Conservation (phyloP, 768 basidiomycete genomes). For the Lepiota venenata region DNA sequence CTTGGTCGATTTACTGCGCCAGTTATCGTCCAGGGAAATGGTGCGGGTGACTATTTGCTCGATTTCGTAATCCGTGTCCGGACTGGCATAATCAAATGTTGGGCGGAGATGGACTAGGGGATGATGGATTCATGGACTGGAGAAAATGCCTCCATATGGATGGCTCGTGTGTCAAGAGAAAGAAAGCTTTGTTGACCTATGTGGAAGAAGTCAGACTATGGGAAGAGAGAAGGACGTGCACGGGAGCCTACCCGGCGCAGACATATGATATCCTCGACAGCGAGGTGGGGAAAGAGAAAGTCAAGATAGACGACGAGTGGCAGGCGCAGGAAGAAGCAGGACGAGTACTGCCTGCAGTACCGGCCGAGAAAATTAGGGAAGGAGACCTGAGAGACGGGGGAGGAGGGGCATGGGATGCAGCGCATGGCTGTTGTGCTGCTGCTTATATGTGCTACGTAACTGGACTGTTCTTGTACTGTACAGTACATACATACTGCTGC, state of each 20-base stretch:
- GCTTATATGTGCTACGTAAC: too few species aligned
- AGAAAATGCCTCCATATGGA: slow-evolving; percentile 69
- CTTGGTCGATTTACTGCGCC: slow-evolving; percentile 40
- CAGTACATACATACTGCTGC: too few species aligned
- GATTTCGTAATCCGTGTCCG: slow-evolving; percentile 37
- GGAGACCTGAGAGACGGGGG: background rate
- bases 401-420: slow-evolving; percentile 1
- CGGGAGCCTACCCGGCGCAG: slow-evolving; percentile 36
- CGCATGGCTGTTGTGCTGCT: too few species aligned
- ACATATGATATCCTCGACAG: slow-evolving; percentile 43
- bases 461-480: too few species aligned
- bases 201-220: background rate
- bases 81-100: slow-evolving; percentile 41
- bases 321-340: slow-evolving; percentile 24
- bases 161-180: slow-evolving; percentile 62
- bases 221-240: background rate
- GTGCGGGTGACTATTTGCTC: slow-evolving; percentile 62
- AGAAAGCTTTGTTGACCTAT: slow-evolving; percentile 59
- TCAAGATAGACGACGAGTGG: slow-evolving; percentile 41
- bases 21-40: slow-evolving; percentile 57
- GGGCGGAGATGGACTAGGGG: slow-evolving; percentile 62
- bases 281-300: slow-evolving; percentile 36
- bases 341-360: slow-evolving; percentile 7
- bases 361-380: background rate
- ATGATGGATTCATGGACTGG: slow-evolving; percentile 39